Evolutionary conservation across 1,284 basidiomycete genomes (phyloP), one percentile per base, ranked within the genome.

Genomic region (Crucibulum parvulum): DNA sequence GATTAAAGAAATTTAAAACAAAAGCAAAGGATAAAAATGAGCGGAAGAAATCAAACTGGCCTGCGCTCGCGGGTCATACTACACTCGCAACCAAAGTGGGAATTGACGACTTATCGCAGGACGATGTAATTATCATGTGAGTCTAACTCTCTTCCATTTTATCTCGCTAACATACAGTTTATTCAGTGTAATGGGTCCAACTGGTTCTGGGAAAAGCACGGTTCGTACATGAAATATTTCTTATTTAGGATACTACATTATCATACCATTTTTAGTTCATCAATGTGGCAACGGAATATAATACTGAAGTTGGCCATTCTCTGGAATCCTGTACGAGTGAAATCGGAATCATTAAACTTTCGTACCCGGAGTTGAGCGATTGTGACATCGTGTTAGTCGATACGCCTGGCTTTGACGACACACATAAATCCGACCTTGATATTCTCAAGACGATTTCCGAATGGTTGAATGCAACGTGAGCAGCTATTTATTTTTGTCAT

Each of bases 371-470:
- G 9, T n/a, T 39, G 54, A 38, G 45, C 18, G 53, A 47, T 13
- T 53, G 46, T 18, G 41, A 55, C 24, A 34, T 69, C 15, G 65
- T 69, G 36, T 57, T 73, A 6, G 59, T 73, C 36, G 72, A 73
- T 56, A 72, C 72, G 7, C 72, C 71, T 4, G 69, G 70, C 1
- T 71, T 73, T 52, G 66, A 72, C 58, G 66, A 67, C 47, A 55
- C 39, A 7, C 24, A 63, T 41, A 53, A 43, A n/a, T 34, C 38
- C 16, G 63, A 62, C 41, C 48, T 54, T 11, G 60, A 56, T 10
- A 58, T 63, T 45, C 53, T 66, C 11, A 43, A 53, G n/a, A 46
- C 57, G 6, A 53, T 62, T 36, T 35, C 52, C 37, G 37, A 51
- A 10, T 64, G 55, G 51, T 43, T 59, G 13, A 45, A 48, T 15